A percentile compares a stretch with the other conserved stretches of the same genome.
These are phyloP conservation scores for Insectozyma bohioensis DNA, from an alignment of 1,139 yeast species.

Conservation along the genomic window DNA sequence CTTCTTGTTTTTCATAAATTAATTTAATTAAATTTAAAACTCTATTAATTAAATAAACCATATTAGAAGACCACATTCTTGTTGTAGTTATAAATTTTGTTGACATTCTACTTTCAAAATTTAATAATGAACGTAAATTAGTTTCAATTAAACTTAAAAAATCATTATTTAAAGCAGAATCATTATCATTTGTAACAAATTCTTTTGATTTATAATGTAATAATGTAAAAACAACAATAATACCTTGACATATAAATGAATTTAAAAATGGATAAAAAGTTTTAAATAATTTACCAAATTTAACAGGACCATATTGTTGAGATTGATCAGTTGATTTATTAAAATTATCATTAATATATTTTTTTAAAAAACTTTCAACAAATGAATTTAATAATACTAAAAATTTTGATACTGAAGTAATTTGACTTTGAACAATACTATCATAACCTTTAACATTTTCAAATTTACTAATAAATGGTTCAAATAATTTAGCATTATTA, in stretches of 20 bases:
- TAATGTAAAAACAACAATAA: slow-evolving; percentile 50
- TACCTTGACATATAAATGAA: slow-evolving; percentile 51
- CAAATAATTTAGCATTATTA: slow-evolving; percentile 52
- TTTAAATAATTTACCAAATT: slow-evolving; percentile 36
- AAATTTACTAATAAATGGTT: slow-evolving; percentile 48
- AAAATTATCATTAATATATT: slow-evolving; percentile 8
- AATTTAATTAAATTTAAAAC: slow-evolving; percentile 30
- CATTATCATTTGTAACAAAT: slow-evolving; percentile 25
- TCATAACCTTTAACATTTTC: slow-evolving; percentile 28
- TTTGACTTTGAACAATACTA: slow-evolving; percentile 29
- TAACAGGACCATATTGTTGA: slow-evolving; percentile 12
- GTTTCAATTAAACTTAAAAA: slow-evolving; percentile 27
- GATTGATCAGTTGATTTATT: slow-evolving; percentile 3
- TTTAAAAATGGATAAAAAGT: slow-evolving; percentile 47
- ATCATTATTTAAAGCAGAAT: slow-evolving; percentile 17
- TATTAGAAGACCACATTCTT: slow-evolving; percentile 40
- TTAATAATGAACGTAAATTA: slow-evolving; percentile 24
- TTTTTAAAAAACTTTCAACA: slow-evolving; percentile 15
- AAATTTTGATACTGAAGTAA: slow-evolving; percentile 39
- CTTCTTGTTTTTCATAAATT: slow-evolving; percentile 26
- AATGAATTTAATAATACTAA: slow-evolving; percentile 27
- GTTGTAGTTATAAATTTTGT: slow-evolving; percentile 19
- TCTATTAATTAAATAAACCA: slow-evolving; percentile 32
- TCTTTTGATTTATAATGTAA: slow-evolving; percentile 43
- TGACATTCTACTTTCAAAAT: slow-evolving; percentile 25